Evolutionary conservation across 768 basidiomycete genomes (phyloP).

Genomic region (Boletus insuetus): DNA sequence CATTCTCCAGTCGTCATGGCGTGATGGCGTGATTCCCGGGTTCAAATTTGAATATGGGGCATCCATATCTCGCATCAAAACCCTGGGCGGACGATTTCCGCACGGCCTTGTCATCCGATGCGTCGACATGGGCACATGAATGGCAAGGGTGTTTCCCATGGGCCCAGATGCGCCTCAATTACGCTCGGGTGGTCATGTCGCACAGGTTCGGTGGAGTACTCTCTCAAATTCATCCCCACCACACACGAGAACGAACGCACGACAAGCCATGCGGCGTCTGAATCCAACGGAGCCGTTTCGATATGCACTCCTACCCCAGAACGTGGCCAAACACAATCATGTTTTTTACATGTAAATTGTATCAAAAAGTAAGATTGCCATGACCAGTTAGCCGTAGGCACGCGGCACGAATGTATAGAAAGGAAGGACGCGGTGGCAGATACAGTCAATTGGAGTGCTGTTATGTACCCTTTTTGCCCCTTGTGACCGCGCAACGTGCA

Average conservation of each 20-base stretch:
- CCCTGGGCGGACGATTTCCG: constrained; percentile 22
- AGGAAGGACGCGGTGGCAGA: too few relatives aligned
- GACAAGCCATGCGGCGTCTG: background rate
- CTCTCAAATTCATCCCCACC: background rate
- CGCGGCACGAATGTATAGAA: too few relatives aligned
- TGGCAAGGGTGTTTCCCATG: constrained; percentile 1
- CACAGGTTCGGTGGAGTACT: background rate
- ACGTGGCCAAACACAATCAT: constrained; percentile 18
- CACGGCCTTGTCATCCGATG: constrained; percentile 9
- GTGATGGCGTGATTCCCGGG: constrained; percentile 3
- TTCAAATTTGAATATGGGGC: background rate
- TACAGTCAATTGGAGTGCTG: too few relatives aligned
- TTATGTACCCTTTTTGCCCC: background rate
- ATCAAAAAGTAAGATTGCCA: too few relatives aligned
- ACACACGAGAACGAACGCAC: background rate
- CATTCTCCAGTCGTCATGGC: constrained; percentile 9
- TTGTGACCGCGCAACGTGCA: constrained; percentile 10
- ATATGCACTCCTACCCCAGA: constrained; percentile 21
- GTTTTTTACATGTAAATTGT: background rate
- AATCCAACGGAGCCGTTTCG: constrained; percentile 16
- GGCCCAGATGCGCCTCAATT: constrained; percentile 4
- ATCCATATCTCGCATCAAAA: constrained; percentile 17
- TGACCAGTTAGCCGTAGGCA: too few relatives aligned
- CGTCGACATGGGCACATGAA: background rate
- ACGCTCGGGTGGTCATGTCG: background rate